These are phyloP conservation scores for peach (Prunus persica) DNA, from an alignment of 306 rosid species.

Conservation along the genomic window DNA sequence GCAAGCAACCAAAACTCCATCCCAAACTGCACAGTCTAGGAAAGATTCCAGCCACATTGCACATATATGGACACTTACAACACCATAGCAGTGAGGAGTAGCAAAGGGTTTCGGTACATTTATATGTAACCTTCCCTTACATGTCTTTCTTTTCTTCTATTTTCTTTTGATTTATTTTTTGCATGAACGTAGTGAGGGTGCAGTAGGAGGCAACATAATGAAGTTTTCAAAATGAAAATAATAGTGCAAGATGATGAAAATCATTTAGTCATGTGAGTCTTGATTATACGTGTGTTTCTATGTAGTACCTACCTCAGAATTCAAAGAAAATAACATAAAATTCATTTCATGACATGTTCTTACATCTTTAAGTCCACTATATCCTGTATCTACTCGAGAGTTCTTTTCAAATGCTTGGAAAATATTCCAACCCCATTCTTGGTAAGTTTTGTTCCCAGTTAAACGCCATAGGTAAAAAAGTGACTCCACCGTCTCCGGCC, in stretches of 20 bases:
- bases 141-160: background rate
- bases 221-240: slow-evolving; percentile 5
- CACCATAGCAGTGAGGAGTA: background rate
- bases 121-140: background rate
- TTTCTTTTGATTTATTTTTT: background rate
- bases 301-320: background rate
- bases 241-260: background rate
- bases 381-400: slow-evolving; percentile 60
- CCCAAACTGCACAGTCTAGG: background rate
- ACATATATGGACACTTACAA: background rate
- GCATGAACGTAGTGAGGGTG: background rate
- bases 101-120: background rate
- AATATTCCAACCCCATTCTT: slow-evolving; percentile 88
- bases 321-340: background rate
- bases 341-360: slow-evolving; percentile 13
- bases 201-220: background rate
- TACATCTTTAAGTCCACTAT: slow-evolving; percentile 75
- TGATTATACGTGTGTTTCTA: background rate
- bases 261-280: background rate
- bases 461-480: slow-evolving; percentile 76
- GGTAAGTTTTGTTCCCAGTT: slow-evolving; percentile 73
- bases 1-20: background rate
- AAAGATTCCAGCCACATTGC: background rate
- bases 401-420: slow-evolving; percentile 76
- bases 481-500: slow-evolving; percentile 79